Conservation (phyloP, 495 filamentous ascomycete species). For the Hypoxylon fuscum region DNA sequence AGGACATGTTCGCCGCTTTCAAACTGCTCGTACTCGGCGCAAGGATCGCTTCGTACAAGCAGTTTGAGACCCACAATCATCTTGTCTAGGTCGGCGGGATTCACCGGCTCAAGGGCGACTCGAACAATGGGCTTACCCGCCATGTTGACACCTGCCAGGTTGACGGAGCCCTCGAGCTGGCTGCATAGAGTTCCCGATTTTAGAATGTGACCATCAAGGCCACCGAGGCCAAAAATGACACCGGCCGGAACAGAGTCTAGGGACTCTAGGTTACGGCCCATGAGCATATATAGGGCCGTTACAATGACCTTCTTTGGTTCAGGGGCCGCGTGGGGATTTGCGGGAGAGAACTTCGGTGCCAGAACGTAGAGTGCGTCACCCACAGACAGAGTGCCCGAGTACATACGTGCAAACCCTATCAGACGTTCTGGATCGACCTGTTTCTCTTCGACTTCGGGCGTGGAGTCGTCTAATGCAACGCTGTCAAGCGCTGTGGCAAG, state of each 20-base stretch:
- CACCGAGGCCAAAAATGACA: conserved; percentile 94
- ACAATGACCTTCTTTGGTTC: conserved; percentile 85
- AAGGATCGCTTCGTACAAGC: conserved; percentile 94
- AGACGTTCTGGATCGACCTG: conserved; percentile 80
- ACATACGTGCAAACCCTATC: conserved; percentile 93
- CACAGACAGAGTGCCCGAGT: conserved; percentile 87
- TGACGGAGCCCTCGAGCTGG: conserved; percentile 86
- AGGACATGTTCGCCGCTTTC: conserved; percentile 95
- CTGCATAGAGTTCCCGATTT: conserved; percentile 96
- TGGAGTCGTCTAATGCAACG: conserved; percentile 57
- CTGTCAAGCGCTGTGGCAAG: conserved; percentile 46
- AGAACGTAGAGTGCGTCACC: conserved; percentile 92
- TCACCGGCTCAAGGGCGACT: conserved; percentile 89
- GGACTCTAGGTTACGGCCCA: conserved; percentile 89
- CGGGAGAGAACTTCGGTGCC: conserved; percentile 89
- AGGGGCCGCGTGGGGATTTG: conserved; percentile 75
- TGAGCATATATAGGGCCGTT: conserved; percentile 91
- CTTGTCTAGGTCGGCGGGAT: conserved; percentile 87
- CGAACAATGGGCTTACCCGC: conserved; percentile 88
- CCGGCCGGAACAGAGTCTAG: conserved; percentile 88
- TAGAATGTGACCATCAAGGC: conserved; percentile 87
- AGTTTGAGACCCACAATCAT: conserved; percentile 90
- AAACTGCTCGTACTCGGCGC: conserved; percentile 93
- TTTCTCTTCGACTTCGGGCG: conserved; percentile 63
- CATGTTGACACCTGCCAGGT: conserved; percentile 86